phyloP scores from a whole-genome alignment of 2,329 filamentous ascomycete genomes.

The Neocatenulostroma microsporum region DNA sequence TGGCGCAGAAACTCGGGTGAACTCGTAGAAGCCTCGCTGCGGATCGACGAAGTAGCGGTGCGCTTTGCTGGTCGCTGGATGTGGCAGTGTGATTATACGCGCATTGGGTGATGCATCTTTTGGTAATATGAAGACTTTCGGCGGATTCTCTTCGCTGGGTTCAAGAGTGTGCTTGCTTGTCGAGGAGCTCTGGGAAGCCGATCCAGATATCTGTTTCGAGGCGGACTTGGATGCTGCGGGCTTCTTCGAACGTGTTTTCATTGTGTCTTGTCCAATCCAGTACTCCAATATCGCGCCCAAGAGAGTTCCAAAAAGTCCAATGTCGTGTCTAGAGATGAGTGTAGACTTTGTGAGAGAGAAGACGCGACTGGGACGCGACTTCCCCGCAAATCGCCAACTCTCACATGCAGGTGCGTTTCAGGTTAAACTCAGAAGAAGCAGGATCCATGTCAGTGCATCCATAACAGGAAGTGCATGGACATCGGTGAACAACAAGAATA shows the following conservation, averaged over 20 bases:
- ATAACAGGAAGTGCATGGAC: too few species aligned
- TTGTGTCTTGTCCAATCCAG: too few species aligned
- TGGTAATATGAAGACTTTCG: conserved; percentile 52
- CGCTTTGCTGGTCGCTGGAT: conserved; percentile 43
- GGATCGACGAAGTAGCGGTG: conserved; percentile 54
- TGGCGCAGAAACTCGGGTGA: conserved; percentile 49
- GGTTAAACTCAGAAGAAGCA: too few species aligned
- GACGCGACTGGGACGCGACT: neutral
- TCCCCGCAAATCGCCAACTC: neutral
- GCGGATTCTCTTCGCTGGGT: conserved; percentile 34
- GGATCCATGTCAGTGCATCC: too few species aligned
- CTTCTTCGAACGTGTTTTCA: conserved; percentile 28
- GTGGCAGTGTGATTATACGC: conserved; percentile 48
- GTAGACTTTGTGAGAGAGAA: too few species aligned
- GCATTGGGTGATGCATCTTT: conserved; percentile 44
- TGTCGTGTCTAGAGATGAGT: too few species aligned
- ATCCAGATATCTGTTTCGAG: too few species aligned
- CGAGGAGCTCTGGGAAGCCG: too few species aligned
- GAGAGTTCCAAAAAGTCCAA: too few species aligned
- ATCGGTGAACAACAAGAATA: too few species aligned
- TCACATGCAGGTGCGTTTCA: too few species aligned
- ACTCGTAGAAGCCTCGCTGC: conserved; percentile 51
- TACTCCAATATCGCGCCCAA: too few species aligned
- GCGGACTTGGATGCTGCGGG: conserved; percentile 5
- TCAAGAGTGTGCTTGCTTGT: conserved; percentile 25